Base-by-base conservation (phyloP, 805 yeast species). In the Kuraishia borneana region DNA sequence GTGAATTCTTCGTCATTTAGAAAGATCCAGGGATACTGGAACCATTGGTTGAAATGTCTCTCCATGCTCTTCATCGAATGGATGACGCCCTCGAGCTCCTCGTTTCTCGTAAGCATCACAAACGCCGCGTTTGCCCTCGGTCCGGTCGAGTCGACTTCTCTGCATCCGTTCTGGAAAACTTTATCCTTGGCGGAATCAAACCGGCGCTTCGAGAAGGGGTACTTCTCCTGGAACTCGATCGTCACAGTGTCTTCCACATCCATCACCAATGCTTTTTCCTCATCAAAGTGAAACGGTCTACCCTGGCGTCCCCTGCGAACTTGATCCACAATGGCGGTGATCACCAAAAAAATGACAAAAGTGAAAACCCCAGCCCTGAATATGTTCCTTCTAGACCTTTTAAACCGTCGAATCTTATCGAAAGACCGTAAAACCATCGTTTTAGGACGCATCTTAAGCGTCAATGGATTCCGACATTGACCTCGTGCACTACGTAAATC, bases 21-120 rank as follows among this genome's bases (percentile, higher is more conserved):
- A 45, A 92, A 84, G 2, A 84, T 79, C 78, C 94, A 92, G 0
- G 96, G 96, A 51, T 92, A 92, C 43, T 81, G 71, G 54, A 68
- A 92, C 95, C 95, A 85, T 46, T 88, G 88, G 53, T 89, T 89
- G 60, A 88, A 89, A 51, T 81, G 95, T 18, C 83, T 64, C 52
- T 89, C 97, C 36, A 92, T 49, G 3, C 88, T 75, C 21, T 61
- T 56, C 68, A 89, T 75, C 2, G 92, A 76, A 36, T 68, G 63
- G 2, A 82, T 47, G 2, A 85, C 95, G n/a, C 83, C 94, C 3
- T 73, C 68, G 2, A 85, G 39, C 48, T 89, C 97, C 3, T 71
- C 60, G 50, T 89, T 87, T 40, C 96, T 61, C 1, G 95, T 85
- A 33, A 89, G 58, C 51, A 88, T 78, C 18, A 88, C 84, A 43